phyloP scores from a whole-genome alignment of 2,329 filamentous ascomycete genomes.

The Penicillium sp. region DNA sequence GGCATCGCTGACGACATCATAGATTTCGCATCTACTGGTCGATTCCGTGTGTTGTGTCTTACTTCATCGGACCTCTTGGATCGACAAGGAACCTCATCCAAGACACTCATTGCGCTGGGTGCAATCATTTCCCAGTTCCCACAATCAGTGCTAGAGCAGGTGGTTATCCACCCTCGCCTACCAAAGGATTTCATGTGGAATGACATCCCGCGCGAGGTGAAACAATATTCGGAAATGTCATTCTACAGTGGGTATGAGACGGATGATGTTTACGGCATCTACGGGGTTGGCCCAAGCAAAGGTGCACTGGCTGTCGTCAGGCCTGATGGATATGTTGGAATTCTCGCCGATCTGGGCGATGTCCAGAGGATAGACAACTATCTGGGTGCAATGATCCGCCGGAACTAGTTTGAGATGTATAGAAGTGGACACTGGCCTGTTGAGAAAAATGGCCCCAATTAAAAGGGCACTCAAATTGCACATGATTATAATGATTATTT shows the following conservation, averaged over 20 bases:
- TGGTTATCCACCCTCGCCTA: conserved; percentile 43
- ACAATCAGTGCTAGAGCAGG: conserved; percentile 39
- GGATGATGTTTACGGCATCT: conserved; percentile 46
- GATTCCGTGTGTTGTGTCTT: conserved; percentile 46
- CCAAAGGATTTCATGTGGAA: conserved; percentile 41
- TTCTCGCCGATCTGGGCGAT: conserved; percentile 37
- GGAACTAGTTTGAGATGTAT: not conserved
- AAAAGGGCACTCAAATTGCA: not conserved
- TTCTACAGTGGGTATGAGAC: conserved; percentile 43
- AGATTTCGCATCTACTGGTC: conserved; percentile 47
- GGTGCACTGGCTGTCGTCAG: conserved; percentile 46
- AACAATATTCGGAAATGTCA: conserved; percentile 44
- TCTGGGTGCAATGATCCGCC: conserved; percentile 27
- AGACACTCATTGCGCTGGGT: conserved; percentile 33
- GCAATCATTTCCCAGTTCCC: conserved; percentile 37
- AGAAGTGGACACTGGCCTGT: not conserved
- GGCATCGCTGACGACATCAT: not conserved
- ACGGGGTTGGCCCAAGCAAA: conserved; percentile 39
- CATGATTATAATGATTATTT: not conserved
- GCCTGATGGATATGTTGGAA: conserved; percentile 49
- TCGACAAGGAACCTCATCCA: conserved; percentile 35
- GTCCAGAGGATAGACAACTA: conserved; percentile 36
- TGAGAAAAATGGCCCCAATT: not conserved
- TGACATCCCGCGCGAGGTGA: conserved; percentile 40
- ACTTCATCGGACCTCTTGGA: conserved; percentile 44